These are phyloP conservation scores for Capsicum rhomboideum DNA, from an alignment of 257 asterid genomes.

Conservation along the genomic window DNA sequence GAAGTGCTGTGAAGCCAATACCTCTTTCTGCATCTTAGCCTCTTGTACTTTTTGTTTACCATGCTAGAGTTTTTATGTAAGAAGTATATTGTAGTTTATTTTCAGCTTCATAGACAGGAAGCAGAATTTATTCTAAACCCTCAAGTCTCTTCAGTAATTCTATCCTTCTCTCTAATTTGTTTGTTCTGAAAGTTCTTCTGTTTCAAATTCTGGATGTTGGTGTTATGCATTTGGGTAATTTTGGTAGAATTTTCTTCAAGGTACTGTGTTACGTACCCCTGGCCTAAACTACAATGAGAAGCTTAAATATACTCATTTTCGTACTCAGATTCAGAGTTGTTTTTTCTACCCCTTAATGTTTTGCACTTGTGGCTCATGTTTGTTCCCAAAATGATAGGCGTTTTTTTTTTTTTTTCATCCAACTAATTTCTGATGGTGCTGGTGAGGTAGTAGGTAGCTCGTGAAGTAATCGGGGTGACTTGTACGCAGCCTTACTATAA, in stretches of 20 bases:
- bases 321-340: no score
- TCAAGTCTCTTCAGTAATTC: background rate
- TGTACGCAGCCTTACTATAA: no score
- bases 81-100: background rate
- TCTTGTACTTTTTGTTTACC: background rate
- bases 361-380: no score
- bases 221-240: background rate
- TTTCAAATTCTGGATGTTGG: background rate
- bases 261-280: no score
- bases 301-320: no score
- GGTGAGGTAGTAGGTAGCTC: background rate
- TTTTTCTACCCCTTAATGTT: no score
- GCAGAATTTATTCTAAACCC: background rate
- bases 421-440: background rate
- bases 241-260: background rate
- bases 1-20: constrained; percentile 72
- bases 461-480: background rate
- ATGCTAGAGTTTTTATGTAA: background rate
- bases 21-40: constrained; percentile 48
- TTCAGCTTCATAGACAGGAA: background rate
- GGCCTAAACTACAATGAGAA: no score
- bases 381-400: no score
- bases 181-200: background rate
- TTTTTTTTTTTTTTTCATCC: no score
- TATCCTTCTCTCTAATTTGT: background rate